phyloP scores from a whole-genome alignment of 1,284 basidiomycete species.

The Prillingera fragicola region DNA sequence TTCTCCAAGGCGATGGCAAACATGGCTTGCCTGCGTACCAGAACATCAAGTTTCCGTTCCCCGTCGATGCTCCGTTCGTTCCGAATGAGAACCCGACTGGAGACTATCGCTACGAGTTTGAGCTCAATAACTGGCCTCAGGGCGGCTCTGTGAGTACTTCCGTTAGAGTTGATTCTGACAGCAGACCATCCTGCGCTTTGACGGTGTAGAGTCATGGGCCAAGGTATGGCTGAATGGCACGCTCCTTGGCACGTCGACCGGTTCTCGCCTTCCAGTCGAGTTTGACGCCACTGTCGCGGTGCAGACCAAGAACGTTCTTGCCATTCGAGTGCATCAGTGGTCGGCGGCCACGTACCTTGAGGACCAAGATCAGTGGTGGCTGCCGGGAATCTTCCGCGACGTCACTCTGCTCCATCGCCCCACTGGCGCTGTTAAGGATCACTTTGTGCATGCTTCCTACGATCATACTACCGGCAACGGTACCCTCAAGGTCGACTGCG shows the following conservation, averaged over 20 bases:
- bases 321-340: constrained; percentile 19
- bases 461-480: constrained; percentile 17
- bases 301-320: constrained; percentile 2
- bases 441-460: constrained; percentile 23
- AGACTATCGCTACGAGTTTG: constrained; percentile 11
- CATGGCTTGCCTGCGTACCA: constrained; percentile 13
- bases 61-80: constrained; percentile 11
- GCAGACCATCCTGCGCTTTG: constrained; percentile 22
- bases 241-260: constrained; percentile 15
- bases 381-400: constrained; percentile 27
- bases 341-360: constrained; percentile 19
- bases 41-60: constrained; percentile 18
- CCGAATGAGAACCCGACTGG: constrained; percentile 20
- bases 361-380: constrained; percentile 32
- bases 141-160: not conserved
- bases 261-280: constrained; percentile 19
- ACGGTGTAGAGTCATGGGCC: constrained; percentile 26
- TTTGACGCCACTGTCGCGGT: constrained; percentile 17
- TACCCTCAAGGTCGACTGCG: constrained; percentile 21
- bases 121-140: not conserved
- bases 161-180: not conserved
- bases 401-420: constrained; percentile 23
- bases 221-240: constrained; percentile 26
- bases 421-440: constrained; percentile 10
- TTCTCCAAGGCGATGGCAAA: constrained; percentile 8